Evolutionary conservation across 306 rosid species (phyloP).

Genomic region (Argentina anserina): DNA sequence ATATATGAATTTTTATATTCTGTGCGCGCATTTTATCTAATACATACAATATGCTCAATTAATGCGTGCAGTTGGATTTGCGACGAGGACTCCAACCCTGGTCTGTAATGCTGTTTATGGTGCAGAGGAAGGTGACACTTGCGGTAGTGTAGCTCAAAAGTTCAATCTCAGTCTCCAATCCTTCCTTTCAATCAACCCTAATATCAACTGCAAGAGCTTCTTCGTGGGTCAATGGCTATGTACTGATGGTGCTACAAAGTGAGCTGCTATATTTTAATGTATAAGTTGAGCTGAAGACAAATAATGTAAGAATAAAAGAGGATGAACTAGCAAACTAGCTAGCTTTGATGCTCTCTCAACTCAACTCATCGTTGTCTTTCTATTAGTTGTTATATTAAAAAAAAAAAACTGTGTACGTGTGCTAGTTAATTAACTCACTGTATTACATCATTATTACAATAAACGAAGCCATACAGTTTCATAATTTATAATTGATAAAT

Average conservation of each 20-base stretch:
- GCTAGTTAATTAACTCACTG: not conserved
- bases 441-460: too few species aligned
- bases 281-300: not conserved
- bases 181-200: slow-evolving; percentile 8
- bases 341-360: not conserved
- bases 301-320: not conserved
- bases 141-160: not conserved
- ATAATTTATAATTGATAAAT: too few species aligned
- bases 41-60: not conserved
- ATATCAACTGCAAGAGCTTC: slow-evolving; percentile 1
- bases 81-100: not conserved
- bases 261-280: not conserved
- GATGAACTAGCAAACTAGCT: not conserved
- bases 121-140: slow-evolving; percentile 10
- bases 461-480: too few species aligned
- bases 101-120: not conserved
- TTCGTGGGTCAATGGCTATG: slow-evolving; percentile 19
- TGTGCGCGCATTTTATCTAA: not conserved
- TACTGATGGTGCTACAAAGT: not conserved
- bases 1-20: not conserved
- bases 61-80: not conserved
- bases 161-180: not conserved
- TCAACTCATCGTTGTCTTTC: not conserved
- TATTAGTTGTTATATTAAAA: not conserved
- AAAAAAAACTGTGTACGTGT: not conserved